These are phyloP conservation scores for Kingdonia uniflora DNA, from an alignment of 164 flowering plant species.

Conservation along the genomic window DNA sequence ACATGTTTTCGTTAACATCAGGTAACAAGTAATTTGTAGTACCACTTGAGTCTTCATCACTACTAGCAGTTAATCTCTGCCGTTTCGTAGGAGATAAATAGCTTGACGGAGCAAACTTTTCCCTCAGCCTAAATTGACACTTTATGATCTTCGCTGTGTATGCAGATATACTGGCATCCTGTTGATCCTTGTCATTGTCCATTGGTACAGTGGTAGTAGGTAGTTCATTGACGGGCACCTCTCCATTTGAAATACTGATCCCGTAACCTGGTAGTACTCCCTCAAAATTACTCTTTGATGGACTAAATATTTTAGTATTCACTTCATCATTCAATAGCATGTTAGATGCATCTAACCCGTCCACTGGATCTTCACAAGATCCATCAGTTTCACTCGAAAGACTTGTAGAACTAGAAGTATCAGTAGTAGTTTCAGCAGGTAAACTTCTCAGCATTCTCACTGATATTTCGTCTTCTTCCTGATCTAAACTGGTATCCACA, in stretches of 20 bases:
- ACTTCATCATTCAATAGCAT: constrained; percentile 8
- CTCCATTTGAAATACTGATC: constrained; percentile 8
- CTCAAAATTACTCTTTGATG: constrained; percentile 5
- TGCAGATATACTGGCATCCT: constrained; percentile 6
- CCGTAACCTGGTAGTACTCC: constrained; percentile 1
- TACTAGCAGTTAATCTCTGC: constrained; percentile 32
- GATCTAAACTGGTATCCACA: constrained; percentile 54
- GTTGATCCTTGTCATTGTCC: constrained; percentile 8
- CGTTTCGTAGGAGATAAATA: constrained; percentile 29
- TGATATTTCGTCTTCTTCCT: constrained; percentile 22
- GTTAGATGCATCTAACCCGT: constrained; percentile 11
- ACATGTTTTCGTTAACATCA: constrained; percentile 9
- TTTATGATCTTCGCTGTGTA: constrained; percentile 14
- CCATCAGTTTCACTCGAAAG: constrained; percentile 21
- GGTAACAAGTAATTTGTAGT: constrained; percentile 5
- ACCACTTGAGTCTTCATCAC: constrained; percentile 12
- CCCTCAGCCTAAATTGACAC: constrained; percentile 20
- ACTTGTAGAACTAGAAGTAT: constrained; percentile 4
- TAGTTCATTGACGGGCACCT: not conserved
- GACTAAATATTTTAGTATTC: constrained; percentile 9
- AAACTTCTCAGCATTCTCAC: constrained; percentile 41
- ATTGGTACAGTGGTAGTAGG: constrained; percentile 3
- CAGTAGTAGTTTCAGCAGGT: constrained; percentile 24
- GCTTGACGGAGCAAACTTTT: constrained; percentile 17
- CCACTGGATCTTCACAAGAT: constrained; percentile 19